Percentiles rank a stretch among this genome's conserved stretches.
phyloP scores from a whole-genome alignment of 129 eudicot species.

The Chrysanthemum makinoi region DNA sequence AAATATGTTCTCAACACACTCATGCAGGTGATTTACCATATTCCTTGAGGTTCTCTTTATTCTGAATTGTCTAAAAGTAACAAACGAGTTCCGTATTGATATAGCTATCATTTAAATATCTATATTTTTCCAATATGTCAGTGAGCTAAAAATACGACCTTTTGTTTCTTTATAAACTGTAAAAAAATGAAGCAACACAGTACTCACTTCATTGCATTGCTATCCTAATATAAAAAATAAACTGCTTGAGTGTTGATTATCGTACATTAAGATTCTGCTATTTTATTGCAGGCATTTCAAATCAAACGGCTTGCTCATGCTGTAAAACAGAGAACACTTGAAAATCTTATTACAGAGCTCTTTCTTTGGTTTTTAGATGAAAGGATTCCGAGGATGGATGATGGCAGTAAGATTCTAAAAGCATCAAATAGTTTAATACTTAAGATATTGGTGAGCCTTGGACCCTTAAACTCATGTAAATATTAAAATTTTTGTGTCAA shows the following conservation, averaged over 20 bases:
- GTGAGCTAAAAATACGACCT: too few species aligned
- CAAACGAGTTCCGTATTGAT: too few species aligned
- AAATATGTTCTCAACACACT: constrained; percentile 96
- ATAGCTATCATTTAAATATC: too few species aligned
- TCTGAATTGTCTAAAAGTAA: too few species aligned
- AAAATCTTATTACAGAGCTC: constrained; percentile 85
- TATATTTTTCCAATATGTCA: too few species aligned
- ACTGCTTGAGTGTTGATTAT: background rate
- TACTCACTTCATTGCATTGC: too few species aligned
- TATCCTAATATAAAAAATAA: background rate
- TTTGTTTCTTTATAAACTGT: background rate
- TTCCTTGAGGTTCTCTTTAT: background rate
- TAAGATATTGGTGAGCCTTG: constrained; percentile 49
- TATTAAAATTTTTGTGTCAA: background rate
- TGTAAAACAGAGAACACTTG: constrained; percentile 85
- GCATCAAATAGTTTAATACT: constrained; percentile 98
- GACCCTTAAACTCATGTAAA: background rate
- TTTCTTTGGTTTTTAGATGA: constrained; percentile 99
- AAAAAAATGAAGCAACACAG: too few species aligned
- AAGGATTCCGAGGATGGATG: constrained; percentile 96
- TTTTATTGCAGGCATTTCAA: constrained; percentile 76
- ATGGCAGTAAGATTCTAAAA: constrained; percentile 92
- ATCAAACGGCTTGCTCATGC: constrained; percentile 89
- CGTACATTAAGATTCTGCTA: constrained; percentile 3
- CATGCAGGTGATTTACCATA: constrained; percentile 64